These are phyloP conservation scores for Tetrapisispora phaffii DNA, from an alignment of 805 yeast genomes.

Conservation along the genomic window DNA sequence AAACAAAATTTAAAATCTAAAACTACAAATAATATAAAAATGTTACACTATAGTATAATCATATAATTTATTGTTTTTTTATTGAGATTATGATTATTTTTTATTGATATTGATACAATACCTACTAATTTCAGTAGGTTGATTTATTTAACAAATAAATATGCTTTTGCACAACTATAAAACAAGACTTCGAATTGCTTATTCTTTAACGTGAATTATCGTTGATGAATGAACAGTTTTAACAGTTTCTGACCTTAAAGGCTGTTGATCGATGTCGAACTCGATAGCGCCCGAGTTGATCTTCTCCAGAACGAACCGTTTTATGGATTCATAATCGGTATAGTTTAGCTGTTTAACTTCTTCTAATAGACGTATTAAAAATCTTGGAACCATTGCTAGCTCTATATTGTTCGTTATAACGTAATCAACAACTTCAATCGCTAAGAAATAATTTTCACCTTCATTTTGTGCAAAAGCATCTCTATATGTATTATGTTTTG, in stretches of 20 bases:
- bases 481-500: constrained; percentile 24
- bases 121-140: not conserved
- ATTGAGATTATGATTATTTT: too few species aligned
- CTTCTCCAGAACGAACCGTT: not conserved
- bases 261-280: not conserved
- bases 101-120: not conserved
- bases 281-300: not conserved
- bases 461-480: constrained; percentile 35
- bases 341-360: constrained; percentile 16
- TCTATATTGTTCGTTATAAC: constrained; percentile 75
- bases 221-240: constrained; percentile 4
- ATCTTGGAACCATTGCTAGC: constrained; percentile 66
- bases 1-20: too few species aligned
- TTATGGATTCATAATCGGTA: constrained; percentile 12
- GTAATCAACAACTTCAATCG: constrained; percentile 81
- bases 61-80: too few species aligned
- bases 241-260: not conserved
- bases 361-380: constrained; percentile 42
- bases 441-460: constrained; percentile 72
- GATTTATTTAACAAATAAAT: too few species aligned
- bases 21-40: too few species aligned
- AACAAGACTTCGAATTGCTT: not conserved
- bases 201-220: not conserved
- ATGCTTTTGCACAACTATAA: too few species aligned
- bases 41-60: too few species aligned